Conservation (phyloP, 352 stramenopile species). For the Pythium oligandrum region DNA sequence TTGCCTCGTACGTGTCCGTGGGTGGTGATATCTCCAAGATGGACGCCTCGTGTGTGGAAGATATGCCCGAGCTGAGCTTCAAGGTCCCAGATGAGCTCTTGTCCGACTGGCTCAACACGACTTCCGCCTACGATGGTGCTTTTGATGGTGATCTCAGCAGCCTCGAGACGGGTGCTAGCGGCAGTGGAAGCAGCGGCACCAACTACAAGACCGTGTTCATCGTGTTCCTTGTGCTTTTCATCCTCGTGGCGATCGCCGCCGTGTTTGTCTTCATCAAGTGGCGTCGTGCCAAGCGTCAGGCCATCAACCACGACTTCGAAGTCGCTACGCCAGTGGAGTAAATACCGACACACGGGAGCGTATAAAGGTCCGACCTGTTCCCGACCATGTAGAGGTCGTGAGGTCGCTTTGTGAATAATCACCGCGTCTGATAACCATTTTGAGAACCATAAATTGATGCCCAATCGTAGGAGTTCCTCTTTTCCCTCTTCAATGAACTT, state of each 20-base stretch:
- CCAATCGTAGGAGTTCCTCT: no score
- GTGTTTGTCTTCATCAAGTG: conserved; percentile 2
- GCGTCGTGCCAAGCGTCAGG: background rate
- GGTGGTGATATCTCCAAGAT: conserved; percentile 26
- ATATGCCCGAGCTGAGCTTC: conserved; percentile 29
- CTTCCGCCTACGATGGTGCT: background rate
- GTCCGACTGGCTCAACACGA: conserved; percentile 5
- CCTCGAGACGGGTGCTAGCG: no score
- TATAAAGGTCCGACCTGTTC: no score
- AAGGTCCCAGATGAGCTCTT: conserved; percentile 5
- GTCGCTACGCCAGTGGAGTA: no score
- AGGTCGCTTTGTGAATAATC: no score
- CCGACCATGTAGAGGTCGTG: no score
- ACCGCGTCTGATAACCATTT: no score
- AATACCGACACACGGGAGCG: no score
- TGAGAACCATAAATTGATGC: no score
- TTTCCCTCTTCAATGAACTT: no score
- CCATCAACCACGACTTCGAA: background rate
- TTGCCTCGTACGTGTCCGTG: conserved; percentile 34
- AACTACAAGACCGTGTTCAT: conserved; percentile 5
- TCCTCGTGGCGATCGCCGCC: conserved; percentile 1
- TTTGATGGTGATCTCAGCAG: no score
- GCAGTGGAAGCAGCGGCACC: no score
- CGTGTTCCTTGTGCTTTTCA: conserved; percentile 10
- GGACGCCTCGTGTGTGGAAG: conserved; percentile 42